These are phyloP conservation scores for Pichia sp. DNA, from an alignment of 1,139 yeast genomes.

Conservation along the genomic window DNA sequence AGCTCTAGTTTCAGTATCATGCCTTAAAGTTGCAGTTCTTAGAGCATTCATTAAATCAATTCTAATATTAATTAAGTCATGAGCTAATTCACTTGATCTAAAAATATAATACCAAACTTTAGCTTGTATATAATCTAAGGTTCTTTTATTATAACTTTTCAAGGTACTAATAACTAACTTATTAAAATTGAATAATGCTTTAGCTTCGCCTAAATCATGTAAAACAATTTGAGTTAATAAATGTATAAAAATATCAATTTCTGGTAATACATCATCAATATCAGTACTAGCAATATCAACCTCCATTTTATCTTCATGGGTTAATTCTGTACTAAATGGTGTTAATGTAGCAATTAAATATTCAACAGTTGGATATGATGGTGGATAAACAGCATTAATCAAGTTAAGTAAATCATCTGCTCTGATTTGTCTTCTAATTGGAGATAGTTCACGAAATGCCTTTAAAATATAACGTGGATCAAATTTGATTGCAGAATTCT, in stretches of 20 bases:
- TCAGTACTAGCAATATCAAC: conserved; percentile 20
- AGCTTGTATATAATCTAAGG: conserved; percentile 81
- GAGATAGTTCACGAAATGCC: conserved; percentile 76
- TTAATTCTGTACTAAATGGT: conserved; percentile 25
- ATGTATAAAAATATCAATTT: conserved; percentile 74
- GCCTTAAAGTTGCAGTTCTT: conserved; percentile 86
- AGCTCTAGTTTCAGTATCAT: conserved; percentile 88
- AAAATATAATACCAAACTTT: conserved; percentile 91
- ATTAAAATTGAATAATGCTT: conserved; percentile 48
- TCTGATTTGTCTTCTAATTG: conserved; percentile 59
- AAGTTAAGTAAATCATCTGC: conserved; percentile 48
- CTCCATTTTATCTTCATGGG: conserved; percentile 25
- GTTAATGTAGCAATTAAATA: conserved; percentile 37
- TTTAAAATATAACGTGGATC: conserved; percentile 86
- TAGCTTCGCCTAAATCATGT: conserved; percentile 53
- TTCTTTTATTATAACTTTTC: conserved; percentile 66
- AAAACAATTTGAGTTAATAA: conserved; percentile 71
- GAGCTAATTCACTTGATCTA: conserved; percentile 66
- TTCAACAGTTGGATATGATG: conserved; percentile 36
- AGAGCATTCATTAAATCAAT: conserved; percentile 65
- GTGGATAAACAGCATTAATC: conserved; percentile 49
- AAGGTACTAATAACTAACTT: conserved; percentile 48
- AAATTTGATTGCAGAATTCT: conserved; percentile 66
- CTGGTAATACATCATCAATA: conserved; percentile 47
- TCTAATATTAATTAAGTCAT: conserved; percentile 57